Percentiles rank a stretch among this genome's conserved stretches.
These are phyloP conservation scores for Xylaria venustula DNA, from an alignment of 495 filamentous ascomycete species.

Conservation along the genomic window DNA sequence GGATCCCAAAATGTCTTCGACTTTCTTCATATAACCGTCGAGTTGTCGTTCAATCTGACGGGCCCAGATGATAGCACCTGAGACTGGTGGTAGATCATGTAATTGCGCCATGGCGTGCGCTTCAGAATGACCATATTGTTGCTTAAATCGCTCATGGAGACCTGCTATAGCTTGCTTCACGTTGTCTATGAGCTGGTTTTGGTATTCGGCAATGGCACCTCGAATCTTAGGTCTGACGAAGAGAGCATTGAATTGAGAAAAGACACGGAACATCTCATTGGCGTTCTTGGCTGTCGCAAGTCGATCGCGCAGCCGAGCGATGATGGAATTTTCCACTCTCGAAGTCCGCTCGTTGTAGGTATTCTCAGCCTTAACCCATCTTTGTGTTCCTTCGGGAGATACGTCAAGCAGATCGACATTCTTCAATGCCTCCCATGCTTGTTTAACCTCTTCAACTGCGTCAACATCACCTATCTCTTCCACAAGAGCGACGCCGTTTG, in stretches of 20 bases:
- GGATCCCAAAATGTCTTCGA: constrained; percentile 89
- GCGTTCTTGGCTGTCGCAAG: constrained; percentile 92
- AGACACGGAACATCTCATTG: constrained; percentile 99
- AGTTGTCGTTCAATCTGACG: constrained; percentile 95
- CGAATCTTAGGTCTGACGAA: constrained; percentile 97
- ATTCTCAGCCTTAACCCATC: constrained; percentile 90
- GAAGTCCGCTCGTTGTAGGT: constrained; percentile 96
- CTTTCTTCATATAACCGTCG: constrained; percentile 93
- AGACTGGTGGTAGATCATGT: constrained; percentile 90
- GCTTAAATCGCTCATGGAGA: constrained; percentile 95
- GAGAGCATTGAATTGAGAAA: constrained; percentile 98
- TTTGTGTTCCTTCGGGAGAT: constrained; percentile 78
- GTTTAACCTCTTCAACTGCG: constrained; percentile 92
- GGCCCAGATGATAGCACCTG: constrained; percentile 95
- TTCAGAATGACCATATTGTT: constrained; percentile 97
- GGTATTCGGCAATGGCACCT: constrained; percentile 95
- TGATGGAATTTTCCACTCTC: constrained; percentile 97
- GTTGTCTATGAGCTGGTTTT: constrained; percentile 93
- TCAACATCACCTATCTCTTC: constrained; percentile 98
- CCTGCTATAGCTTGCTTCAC: constrained; percentile 92
- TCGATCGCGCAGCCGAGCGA: constrained; percentile 87
- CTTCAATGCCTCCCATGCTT: constrained; percentile 88
- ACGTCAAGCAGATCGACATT: constrained; percentile 96
- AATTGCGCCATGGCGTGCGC: constrained; percentile 97
- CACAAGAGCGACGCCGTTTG: constrained; percentile 66